Conservation (phyloP, 331 rosid species). For the Quercus phellos region DNA sequence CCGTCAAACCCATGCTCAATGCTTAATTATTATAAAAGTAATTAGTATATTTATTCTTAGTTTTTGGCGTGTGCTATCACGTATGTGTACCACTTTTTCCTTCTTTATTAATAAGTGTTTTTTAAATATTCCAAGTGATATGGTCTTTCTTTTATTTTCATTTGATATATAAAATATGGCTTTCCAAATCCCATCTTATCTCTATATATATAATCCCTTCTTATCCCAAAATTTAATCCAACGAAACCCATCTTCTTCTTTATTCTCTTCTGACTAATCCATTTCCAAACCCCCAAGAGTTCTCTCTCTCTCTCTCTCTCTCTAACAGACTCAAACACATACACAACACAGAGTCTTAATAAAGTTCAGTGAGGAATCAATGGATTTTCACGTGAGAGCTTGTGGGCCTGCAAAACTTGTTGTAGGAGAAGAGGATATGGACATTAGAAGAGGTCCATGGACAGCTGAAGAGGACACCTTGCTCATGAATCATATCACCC, state of each 20-base stretch:
- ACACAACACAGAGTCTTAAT: background rate
- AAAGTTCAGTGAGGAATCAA: background rate
- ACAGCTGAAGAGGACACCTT: slow-evolving; percentile 67
- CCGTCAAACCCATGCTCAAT: slow-evolving; percentile 15
- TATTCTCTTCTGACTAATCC: too few relatives aligned
- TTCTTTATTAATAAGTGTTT: background rate
- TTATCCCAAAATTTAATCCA: slow-evolving; percentile 1
- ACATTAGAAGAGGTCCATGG: slow-evolving; percentile 82
- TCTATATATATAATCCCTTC: background rate
- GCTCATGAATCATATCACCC: slow-evolving; percentile 47
- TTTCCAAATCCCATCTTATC: background rate
- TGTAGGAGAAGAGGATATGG: slow-evolving; percentile 27
- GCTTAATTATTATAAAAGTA: too few relatives aligned
- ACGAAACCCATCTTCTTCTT: background rate
- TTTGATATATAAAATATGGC: too few relatives aligned
- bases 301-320: background rate
- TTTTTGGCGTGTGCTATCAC: background rate
- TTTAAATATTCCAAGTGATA: background rate
- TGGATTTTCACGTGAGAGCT: slow-evolving; percentile 13
- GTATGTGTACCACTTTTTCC: background rate
- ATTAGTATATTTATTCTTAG: background rate
- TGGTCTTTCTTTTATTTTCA: background rate
- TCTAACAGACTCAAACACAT: background rate
- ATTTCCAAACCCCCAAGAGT: background rate
- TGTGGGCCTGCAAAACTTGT: background rate